Evolutionary conservation across 2,329 filamentous ascomycete species (phyloP), one percentile per base, ranked within the genome.

Genomic region (Cordyceps fumosorosea): DNA sequence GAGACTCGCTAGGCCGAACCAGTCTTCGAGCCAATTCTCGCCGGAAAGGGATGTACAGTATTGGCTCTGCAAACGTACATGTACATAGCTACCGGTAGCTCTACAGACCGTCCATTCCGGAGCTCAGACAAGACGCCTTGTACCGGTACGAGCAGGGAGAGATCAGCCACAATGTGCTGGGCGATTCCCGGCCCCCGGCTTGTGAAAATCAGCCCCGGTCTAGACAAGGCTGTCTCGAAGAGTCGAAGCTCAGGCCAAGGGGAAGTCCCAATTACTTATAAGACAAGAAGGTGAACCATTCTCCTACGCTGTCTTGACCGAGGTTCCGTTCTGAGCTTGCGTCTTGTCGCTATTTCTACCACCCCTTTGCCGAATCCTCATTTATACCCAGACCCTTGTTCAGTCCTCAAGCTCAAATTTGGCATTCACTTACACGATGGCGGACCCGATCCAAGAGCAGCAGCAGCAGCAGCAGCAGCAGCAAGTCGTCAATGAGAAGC

Each of bases 151-250:
- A 26, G 20, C n/a, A n/a, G 47, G 37, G 47, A 51, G 47, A 24
- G 29, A 34, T 45, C 47, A 51, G 56, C 57, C 57, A 45, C 57
- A 24, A 34, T 18, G 48, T 3, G 37, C 34, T 44, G 50, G 48
- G 4, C 24, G 12, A 42, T 60, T 60, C n/a, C 53, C 57, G 56
- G 45, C 32, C 56, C 56, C 20, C 22, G 32, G 57, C 56, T 47
- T 53, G 57, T 47, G 57, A 24, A 55, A 60, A 34, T 54, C 58
- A 48, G 58, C 58, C 57, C 26, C 40, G 24, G 58, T 52, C 58
- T 34, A 60, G 50, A n/a, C 50, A 55, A 60, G 58, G 51, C 51
- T 54, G 58, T 26, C 22, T 54, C 18, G 37, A 18, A 24, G 29
- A 7, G 29, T 18, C 3, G 12, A 11, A 53, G 34, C 18, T 51